Evolutionary conservation across 225 moss, liverwort and hornwort species (phyloP), one percentile per base, ranked within the genome.

Genomic region (Anthoceros angustus): DNA sequence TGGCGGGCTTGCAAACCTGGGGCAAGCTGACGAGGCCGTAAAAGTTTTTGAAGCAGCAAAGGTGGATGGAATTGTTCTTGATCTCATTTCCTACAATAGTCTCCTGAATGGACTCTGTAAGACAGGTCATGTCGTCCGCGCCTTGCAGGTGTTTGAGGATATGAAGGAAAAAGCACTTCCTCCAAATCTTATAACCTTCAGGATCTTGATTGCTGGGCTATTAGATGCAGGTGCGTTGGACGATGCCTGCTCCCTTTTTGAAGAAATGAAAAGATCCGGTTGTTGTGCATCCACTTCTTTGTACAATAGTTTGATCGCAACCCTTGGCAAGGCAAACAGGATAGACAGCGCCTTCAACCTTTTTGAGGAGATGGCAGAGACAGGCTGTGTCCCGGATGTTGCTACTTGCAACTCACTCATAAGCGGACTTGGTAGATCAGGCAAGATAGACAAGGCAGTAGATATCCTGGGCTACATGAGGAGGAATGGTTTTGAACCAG

Each of bases 321-420:
- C 76, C 48, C 75, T 66, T 66, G 70, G 72, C 61, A 76, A 71
- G 62, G 70, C 62, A 32, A 67, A 72, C 42, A 77, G 68, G 70
- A 49, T 77, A 8, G 61, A 55, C 45, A 77, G 79, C 23, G 69
- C 74, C 32, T 63, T 81, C 66, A 62, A 69, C 11, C 76, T 84
- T 46, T 77, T 84, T 39, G 10, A 42, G 43, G 41, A 73, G 10
- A 63, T 61, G 16, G 70, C 70, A 62, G 71, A 66, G 26, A 73
- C 71, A 64, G 68, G 66, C 8, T 62, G 76, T 68, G 67, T 67
- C 40, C 69, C 73, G n/a, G 79, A 74, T 46, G 66, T 84, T 23
- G 70, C 72, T 24, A 70, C 70, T 11, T 84, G 77, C 67, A 79
- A 81, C 26, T 79, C 78, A 60, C 66, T 84, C 40, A 77, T 84